Evolutionary conservation across 257 asterid species (phyloP), one percentile per base, ranked within the genome.

Genomic region (Forsythia viridissima): DNA sequence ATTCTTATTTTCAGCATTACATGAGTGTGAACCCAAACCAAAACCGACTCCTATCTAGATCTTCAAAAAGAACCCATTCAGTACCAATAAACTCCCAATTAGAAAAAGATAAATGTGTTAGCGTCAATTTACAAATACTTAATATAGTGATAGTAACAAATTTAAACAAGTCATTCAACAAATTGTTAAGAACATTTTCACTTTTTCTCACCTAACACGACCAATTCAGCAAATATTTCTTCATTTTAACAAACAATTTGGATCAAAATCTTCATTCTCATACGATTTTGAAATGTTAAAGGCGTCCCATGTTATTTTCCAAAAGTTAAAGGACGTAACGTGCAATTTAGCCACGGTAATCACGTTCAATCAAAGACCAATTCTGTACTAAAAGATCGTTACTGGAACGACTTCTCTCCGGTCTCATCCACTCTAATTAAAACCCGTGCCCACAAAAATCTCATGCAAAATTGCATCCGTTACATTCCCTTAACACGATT

Each of bases 361-460:
- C 59, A 57, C 70, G 71, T 75, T 66, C 81, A 74, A 81, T 46
- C 65, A 76, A 72, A 72, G 9, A 30, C 34, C 34, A 30, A 30
- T 30, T 30, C 34, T 30, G 34, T 30, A 30, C 34, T 30, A 30
- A 30, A 30, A 30, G 34, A 30, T 30, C 34, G 34, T 30, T 30
- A 30, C 34, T 30, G 34, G 34, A 13, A 24, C 24, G 16, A 18
- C 66, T 30, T 20, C 75, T 80, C 88, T 85, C 80, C 77, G 55
- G 88, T 80, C 75, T 61, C 36, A 8, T 63, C 2, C 73, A 72
- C 84, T 79, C 65, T 76, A 73, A 39, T 80, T 24, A 5, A 59
- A 48, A 8, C 74, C 52, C 51, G 44, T 8, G 4, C 61, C 21
- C 2, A n/a, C 68, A 24, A 38, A 39, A 66, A 34, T 67, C 76